These are phyloP conservation scores for Chrysanthemum seticuspe DNA, from an alignment of 129 eudicot genomes.

Conservation along the genomic window DNA sequence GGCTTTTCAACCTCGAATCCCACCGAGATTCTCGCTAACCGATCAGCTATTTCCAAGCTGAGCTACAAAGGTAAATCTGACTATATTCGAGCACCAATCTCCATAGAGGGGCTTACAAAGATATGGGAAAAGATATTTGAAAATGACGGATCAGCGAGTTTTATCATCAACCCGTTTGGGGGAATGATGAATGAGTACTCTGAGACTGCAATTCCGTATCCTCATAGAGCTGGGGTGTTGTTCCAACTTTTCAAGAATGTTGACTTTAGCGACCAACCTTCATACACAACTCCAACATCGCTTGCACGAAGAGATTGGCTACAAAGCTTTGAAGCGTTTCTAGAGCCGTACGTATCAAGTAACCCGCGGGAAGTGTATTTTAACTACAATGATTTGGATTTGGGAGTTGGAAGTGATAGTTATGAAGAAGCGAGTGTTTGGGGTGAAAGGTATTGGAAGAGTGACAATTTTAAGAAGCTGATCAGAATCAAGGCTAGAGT, in stretches of 20 bases:
- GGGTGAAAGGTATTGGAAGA: no score
- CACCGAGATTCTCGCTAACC: conserved; percentile 14
- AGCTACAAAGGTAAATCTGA: conserved; percentile 33
- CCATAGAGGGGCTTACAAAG: conserved; percentile 8
- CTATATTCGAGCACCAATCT: conserved; percentile 10
- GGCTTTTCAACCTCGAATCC: not conserved
- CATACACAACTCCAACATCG: not conserved
- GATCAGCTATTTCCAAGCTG: not conserved
- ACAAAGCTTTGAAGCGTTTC: not conserved
- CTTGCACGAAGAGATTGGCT: not conserved
- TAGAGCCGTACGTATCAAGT: conserved; percentile 3
- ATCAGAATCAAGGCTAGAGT: no score
- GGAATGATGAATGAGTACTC: conserved; percentile 1
- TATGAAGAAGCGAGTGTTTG: no score
- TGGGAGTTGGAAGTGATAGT: no score
- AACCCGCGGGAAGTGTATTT: not conserved
- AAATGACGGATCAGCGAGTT: not conserved
- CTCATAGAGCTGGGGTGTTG: conserved; percentile 21
- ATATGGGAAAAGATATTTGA: conserved; percentile 11
- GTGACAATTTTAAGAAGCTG: no score
- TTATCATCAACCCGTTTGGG: not conserved
- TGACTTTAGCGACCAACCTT: not conserved
- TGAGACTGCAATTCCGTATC: conserved; percentile 1
- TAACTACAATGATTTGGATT: not conserved
- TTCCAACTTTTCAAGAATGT: not conserved